Base-by-base conservation (phyloP, 345 rosid genomes). In the Brassica incana region DNA sequence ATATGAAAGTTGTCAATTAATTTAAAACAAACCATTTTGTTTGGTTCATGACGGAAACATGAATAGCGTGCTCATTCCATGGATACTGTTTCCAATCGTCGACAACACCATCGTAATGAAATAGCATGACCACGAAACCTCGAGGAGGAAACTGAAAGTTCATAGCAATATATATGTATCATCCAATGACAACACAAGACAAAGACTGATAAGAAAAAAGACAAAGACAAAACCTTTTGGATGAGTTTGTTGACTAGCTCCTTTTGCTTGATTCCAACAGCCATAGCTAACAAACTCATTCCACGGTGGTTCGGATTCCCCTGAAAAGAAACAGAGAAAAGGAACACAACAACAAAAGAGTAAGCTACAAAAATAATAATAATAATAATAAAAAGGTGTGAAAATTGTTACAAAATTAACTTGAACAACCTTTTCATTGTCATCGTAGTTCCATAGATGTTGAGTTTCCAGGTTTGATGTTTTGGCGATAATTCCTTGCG, bases 81-180 rank as follows among this genome's bases (percentile, higher is more conserved):
- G 83, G 81, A 61, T 82, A 88, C 8, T 80, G 78, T 66, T 84
- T 91, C 99, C 99, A 95, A 5, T 84, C 91, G 38, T 95, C 94
- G n/a, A 89, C 88, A 15, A 77, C 30, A 71, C 95, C 97, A 77
- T 95, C 99, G 27, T 95, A 95, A 76, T 95, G 99, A 86, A 95
- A 95, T 71, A 95, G 91, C 92, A 95, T 91, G 45, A 92, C 84
- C 1, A 70, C 85, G 8, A 92, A 92, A 58, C 86, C 85, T 75
- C 86, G 83, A 45, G 84, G 73, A 52, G 85, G 81, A 79, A 95
- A 95, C 99, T 94, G 91, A 82, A 68, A 8, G 6, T 27, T 9
- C 56, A 69, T 11, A 52, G 20, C 14, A 36, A 20, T 50, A 33
- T 33, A 4, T 45, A 45, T 50, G 35, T 7, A 67, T 45, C 5